Conservation (phyloP, 805 yeast species). For the Myxozyma udenii region DNA sequence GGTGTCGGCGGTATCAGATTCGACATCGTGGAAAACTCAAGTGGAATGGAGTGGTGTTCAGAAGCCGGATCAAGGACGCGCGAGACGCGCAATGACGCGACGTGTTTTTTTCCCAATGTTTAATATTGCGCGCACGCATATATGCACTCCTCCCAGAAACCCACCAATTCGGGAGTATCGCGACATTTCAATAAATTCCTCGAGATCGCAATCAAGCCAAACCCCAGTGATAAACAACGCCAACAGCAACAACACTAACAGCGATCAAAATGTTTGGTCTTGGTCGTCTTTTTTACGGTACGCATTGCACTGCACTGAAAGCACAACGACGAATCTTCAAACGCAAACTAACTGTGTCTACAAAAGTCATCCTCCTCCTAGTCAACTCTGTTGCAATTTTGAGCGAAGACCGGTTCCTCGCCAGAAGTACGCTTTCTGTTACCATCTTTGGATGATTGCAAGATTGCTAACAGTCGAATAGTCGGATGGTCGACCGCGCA, state of each 20-base stretch:
- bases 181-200: no score
- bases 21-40: no score
- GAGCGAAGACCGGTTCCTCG: conserved; percentile 74
- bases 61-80: no score
- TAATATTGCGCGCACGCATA: no score
- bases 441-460: neutral
- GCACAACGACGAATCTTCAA: neutral
- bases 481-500: conserved; percentile 49
- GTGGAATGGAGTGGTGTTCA: no score
- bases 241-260: no score
- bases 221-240: no score
- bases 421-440: conserved; percentile 48
- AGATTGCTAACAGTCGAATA: conserved; percentile 9
- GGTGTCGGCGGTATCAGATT: no score
- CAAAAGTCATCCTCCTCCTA: conserved; percentile 44
- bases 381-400: conserved; percentile 74
- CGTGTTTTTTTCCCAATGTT: no score
- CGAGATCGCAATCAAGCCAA: no score
- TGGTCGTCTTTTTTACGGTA: conserved; percentile 40
- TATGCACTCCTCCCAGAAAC: no score
- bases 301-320: conserved; percentile 6
- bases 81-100: neutral
- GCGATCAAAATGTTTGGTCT: conserved; percentile 38
- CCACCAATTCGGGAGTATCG: no score
- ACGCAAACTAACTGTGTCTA: neutral